Evolutionary conservation across 768 basidiomycete genomes (phyloP).

Genomic region (Psilocybe cyanescens): DNA sequence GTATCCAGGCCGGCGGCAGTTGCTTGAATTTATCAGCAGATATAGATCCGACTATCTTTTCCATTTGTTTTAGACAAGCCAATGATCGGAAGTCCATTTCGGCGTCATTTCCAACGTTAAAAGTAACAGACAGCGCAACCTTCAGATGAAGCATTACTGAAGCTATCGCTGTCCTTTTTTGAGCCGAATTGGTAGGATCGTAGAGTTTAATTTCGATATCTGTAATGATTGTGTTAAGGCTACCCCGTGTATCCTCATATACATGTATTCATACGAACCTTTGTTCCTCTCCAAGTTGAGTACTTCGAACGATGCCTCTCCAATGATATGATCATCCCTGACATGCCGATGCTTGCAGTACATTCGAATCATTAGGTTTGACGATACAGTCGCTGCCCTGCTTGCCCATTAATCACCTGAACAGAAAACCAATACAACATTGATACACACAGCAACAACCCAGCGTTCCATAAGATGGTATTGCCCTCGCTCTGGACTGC

Average conservation of each 20-base stretch:
- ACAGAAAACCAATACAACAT: background rate
- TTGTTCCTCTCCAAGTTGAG: background rate
- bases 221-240: background rate
- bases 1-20: background rate
- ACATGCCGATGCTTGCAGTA: background rate
- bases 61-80: background rate
- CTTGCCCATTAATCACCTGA: background rate
- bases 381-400: background rate
- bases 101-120: background rate
- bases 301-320: background rate
- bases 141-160: background rate
- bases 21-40: background rate
- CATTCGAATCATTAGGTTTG: background rate
- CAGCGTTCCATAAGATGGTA: background rate
- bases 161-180: background rate
- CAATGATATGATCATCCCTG: background rate
- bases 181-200: background rate
- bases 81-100: background rate
- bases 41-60: background rate
- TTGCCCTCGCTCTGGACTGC: too few species aligned
- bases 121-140: conserved; percentile 1
- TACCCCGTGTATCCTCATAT: background rate
- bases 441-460: background rate
- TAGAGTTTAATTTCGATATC: background rate
- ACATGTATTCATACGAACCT: background rate